phyloP scores from a whole-genome alignment of 75 land plant species.

The Pinus tabuliformis region DNA sequence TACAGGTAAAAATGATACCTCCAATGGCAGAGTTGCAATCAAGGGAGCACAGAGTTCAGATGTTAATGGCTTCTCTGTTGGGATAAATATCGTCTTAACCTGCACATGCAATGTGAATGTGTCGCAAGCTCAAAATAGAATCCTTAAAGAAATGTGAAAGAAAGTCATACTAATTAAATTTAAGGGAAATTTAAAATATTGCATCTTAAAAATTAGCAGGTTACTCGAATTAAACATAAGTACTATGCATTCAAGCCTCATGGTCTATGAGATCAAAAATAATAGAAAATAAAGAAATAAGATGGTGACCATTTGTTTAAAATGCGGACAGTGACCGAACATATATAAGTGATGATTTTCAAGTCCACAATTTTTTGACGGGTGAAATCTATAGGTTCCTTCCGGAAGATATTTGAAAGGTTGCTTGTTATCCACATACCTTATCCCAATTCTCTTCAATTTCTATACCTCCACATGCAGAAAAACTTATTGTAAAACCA shows the following conservation, averaged over 20 bases:
- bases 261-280: background rate
- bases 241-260: background rate
- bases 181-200: background rate
- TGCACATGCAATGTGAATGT: constrained; percentile 14
- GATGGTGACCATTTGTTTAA: background rate
- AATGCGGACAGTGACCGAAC: background rate
- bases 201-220: background rate
- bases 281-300: background rate
- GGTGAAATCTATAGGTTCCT: background rate
- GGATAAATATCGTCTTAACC: constrained; percentile 85
- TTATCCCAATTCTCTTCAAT: constrained; percentile 96
- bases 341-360: background rate
- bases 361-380: background rate
- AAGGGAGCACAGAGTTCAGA: constrained; percentile 79
- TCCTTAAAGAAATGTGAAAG: background rate
- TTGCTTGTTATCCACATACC: constrained; percentile 25
- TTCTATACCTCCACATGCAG: constrained; percentile 89
- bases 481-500: constrained; percentile 71
- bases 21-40: constrained; percentile 92
- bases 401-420: background rate
- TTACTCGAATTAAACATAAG: background rate
- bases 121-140: background rate
- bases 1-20: constrained; percentile 40
- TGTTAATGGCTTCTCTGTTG: constrained; percentile 69
- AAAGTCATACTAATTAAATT: background rate